Evolutionary conservation across 192 early-diverging fungal species (phyloP).

Genomic region (Gryganskiella cystojenkinii): DNA sequence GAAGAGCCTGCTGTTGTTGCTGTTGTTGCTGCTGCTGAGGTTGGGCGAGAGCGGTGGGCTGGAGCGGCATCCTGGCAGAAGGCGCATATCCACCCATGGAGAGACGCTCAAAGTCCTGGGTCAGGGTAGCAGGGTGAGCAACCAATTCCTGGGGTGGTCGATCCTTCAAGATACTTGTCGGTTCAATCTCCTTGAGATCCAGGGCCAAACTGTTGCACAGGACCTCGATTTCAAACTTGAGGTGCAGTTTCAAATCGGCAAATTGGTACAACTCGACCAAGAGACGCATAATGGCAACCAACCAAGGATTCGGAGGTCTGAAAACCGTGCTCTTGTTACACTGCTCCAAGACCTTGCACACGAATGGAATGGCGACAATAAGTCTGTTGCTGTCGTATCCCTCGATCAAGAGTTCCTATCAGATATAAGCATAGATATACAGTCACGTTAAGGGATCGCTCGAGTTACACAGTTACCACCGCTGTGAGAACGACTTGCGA

Average conservation of each 20-base stretch:
- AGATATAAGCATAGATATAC: too few species aligned
- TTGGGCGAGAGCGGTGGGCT: slow-evolving; percentile 2
- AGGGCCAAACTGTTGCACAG: slow-evolving; percentile 92
- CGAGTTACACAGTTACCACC: too few species aligned
- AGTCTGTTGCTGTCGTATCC: slow-evolving; percentile 90
- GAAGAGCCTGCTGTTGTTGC: slow-evolving; percentile 8
- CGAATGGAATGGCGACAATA: slow-evolving; percentile 97
- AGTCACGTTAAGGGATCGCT: too few species aligned
- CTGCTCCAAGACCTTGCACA: slow-evolving; percentile 97
- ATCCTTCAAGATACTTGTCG: slow-evolving; percentile 72
- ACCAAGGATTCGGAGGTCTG: slow-evolving; percentile 96
- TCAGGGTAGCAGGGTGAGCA: slow-evolving; percentile 26
- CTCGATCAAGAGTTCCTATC: slow-evolving; percentile 89
- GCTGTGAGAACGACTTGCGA: slow-evolving; percentile 84
- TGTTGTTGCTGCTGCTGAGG: too few species aligned
- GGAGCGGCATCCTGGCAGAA: slow-evolving; percentile 34
- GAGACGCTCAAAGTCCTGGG: slow-evolving; percentile 54
- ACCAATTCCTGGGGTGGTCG: slow-evolving; percentile 59
- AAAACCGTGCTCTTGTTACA: slow-evolving; percentile 87
- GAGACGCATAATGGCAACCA: slow-evolving; percentile 94
- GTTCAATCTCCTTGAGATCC: slow-evolving; percentile 83
- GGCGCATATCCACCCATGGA: slow-evolving; percentile 44
- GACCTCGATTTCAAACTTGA: slow-evolving; percentile 99
- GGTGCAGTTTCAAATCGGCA: slow-evolving; percentile 93
- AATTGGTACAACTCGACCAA: slow-evolving; percentile 93